Evolutionary conservation across 2,329 filamentous ascomycete genomes (phyloP).

Genomic region (Colletotrichum horii): DNA sequence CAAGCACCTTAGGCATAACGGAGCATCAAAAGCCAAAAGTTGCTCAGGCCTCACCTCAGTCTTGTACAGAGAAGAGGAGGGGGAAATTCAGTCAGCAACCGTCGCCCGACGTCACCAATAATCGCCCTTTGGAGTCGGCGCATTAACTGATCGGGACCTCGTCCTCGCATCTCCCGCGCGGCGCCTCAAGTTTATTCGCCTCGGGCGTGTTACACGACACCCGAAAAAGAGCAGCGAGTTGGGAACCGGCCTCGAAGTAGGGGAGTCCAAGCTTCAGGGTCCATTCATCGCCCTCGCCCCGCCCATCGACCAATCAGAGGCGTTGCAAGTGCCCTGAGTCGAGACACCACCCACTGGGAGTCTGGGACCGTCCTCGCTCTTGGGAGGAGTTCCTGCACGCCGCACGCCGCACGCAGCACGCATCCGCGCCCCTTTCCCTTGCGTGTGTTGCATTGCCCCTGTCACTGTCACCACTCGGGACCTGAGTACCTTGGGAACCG

Average conservation of each 20-base stretch:
- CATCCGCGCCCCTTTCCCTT: not conserved
- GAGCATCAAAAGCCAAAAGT: not conserved
- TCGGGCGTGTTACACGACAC: not conserved
- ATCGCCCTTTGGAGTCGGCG: not conserved
- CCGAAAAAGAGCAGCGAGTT: not conserved
- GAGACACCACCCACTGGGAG: not conserved
- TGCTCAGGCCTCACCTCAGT: not conserved
- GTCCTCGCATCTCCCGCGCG: not conserved
- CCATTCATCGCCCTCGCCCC: not conserved
- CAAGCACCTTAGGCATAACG: not conserved
- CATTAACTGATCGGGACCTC: not conserved
- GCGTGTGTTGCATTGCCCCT: not conserved
- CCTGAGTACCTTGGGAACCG: not conserved
- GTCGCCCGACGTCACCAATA: not conserved
- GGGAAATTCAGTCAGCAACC: not conserved
- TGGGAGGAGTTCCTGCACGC: not conserved
- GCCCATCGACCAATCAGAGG: not conserved
- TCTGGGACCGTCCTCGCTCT: not conserved
- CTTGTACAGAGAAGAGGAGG: not conserved
- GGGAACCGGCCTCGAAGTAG: not conserved
- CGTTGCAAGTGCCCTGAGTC: not conserved
- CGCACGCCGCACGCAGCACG: not conserved
- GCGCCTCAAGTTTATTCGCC: slow-evolving; percentile 15
- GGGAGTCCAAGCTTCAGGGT: slow-evolving; percentile 14
- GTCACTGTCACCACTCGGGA: not conserved